Base-by-base conservation (phyloP, 2,329 filamentous ascomycete genomes). In the Neoscytalidium dimidiatum region DNA sequence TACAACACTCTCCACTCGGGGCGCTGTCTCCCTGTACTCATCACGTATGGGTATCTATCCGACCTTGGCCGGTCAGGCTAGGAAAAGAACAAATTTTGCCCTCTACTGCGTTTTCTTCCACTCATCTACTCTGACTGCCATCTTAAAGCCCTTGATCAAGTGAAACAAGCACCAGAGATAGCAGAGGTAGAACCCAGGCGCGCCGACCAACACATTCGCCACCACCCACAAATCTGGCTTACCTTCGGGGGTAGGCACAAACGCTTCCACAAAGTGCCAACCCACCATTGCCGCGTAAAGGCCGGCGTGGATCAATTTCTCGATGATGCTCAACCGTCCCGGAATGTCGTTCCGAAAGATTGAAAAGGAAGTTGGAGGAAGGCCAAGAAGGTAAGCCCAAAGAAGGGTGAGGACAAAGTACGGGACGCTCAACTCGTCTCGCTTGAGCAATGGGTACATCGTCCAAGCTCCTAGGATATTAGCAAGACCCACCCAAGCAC, bases 211-310 rank as follows among this genome's bases (percentile, higher is more conserved):
- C 8, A 95, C 93, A 72, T 99, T 99, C 13, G 88, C 85, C 2
- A 99, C 94, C 3, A 96, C 89, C 94, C 94, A 99, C 1, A 99
- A 80, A 79, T 99, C 95, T 0, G 95, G 95, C 78, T 96, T 97
- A 65, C 85, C 83, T 0, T 80, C 71, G 4, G 94, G 94, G 14
- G 94, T 88, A 9, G 77, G 67, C 0, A 93, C 79, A 66, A 88
- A 88, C 1, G 85, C 85, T 70, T 97, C 92, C 0, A 88, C 80
- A 13, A 92, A 77, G 76, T 99, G 95, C 92, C 95, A 97, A 14
- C 78, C 83, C 14, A 87, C 81, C 89, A 97, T 97, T 33, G 82
- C 83, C 3, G 87, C 68, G 73, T 98, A 98, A 70, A 95, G 94
- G 13, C 82, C 79, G 13, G 88, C 77, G 72, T 99, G 95, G 4